A percentile compares a stretch with the other conserved stretches of the same genome.
Evolutionary conservation across 2,329 filamentous ascomycete species (phyloP).

Genomic region (Nemania sp.): DNA sequence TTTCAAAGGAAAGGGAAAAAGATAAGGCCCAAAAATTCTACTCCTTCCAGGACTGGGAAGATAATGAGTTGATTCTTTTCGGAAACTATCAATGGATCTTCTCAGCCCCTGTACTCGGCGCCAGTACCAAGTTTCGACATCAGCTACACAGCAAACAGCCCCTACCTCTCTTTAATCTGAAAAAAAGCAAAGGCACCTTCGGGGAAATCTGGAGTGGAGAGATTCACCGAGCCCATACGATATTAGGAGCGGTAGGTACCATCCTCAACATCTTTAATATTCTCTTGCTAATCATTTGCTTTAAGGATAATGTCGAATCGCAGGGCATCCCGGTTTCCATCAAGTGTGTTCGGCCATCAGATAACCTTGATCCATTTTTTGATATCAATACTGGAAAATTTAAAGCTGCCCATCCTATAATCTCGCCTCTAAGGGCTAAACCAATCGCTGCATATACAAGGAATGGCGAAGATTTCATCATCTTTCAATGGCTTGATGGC

Average conservation of each 20-base stretch:
- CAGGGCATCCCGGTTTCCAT: constrained; percentile 17
- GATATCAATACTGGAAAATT: constrained; percentile 28
- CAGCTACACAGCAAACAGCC: constrained; percentile 21
- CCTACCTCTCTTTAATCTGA: constrained; percentile 11
- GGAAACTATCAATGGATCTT: constrained; percentile 22
- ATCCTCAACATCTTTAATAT: not conserved
- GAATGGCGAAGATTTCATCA: constrained; percentile 7
- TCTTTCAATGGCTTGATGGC: constrained; percentile 20
- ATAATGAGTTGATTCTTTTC: constrained; percentile 18
- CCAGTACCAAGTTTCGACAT: constrained; percentile 12
- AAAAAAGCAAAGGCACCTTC: constrained; percentile 1
- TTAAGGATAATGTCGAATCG: not conserved
- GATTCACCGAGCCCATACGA: constrained; percentile 27
- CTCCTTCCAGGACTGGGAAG: constrained; percentile 18
- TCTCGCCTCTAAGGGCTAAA: not conserved
- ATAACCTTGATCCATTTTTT: constrained; percentile 15
- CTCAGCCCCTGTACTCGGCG: constrained; percentile 26
- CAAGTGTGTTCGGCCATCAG: constrained; percentile 12
- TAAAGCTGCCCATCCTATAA: constrained; percentile 15
- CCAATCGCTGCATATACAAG: constrained; percentile 25
- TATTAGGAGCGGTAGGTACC: constrained; percentile 16
- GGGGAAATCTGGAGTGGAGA: constrained; percentile 9
- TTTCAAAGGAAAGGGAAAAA: constrained; percentile 1
- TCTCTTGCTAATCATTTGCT: constrained; percentile 13
- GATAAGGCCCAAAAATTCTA: constrained; percentile 3